Base-by-base conservation (phyloP, 2,329 filamentous ascomycete genomes). In the Stemphylium lycopersici region DNA sequence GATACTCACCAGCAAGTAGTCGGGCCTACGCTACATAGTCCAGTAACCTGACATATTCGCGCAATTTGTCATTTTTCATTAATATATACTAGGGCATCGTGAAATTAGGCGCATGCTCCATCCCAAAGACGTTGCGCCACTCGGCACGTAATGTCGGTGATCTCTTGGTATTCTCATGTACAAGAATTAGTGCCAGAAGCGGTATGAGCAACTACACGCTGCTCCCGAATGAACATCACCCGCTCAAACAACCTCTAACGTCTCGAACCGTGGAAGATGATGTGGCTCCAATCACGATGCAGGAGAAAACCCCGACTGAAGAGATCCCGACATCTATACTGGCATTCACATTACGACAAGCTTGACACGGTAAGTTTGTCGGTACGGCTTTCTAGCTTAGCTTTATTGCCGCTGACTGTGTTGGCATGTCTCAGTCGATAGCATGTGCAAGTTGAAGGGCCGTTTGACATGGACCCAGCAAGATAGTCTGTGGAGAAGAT, bases 371-470 rank as follows among this genome's bases (percentile, higher is more conserved):
- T 26, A 42, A 29, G 45, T 53, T 56, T 55, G 44, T 45, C 37
- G 42, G 32, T 26, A 39, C 26, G 42, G 34, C 42, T 15, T 18
- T 29, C 37, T 44, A 45, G 12, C 40, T 11, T 47, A 34, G 44
- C 48, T 20, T 42, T 45, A 48, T 24, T 39, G 36, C 40, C 38
- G 38, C 48, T 52, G 55, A 47, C 20, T 48, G 48, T 38, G 55
- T 52, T 58, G 58, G 56, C 53, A 58, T 55, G 58, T 65, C 59
- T 61, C 56, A 59, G 34, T 43, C 39, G 32, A 53, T 24, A 58
- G 5, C 52, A 39, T 50, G 32, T n/a, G 45, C 20, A 44, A 12
- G 18, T 39, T 32, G 24, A 44, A 48, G 48, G 24, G 41, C 16
- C 33, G 33, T 38, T 22, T 33, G 40, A 37, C 33, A 39, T 33